Evolutionary conservation across 176 grass and related monocot genomes (phyloP), one percentile per base, ranked within the genome.

Genomic region (Carex kokanica): DNA sequence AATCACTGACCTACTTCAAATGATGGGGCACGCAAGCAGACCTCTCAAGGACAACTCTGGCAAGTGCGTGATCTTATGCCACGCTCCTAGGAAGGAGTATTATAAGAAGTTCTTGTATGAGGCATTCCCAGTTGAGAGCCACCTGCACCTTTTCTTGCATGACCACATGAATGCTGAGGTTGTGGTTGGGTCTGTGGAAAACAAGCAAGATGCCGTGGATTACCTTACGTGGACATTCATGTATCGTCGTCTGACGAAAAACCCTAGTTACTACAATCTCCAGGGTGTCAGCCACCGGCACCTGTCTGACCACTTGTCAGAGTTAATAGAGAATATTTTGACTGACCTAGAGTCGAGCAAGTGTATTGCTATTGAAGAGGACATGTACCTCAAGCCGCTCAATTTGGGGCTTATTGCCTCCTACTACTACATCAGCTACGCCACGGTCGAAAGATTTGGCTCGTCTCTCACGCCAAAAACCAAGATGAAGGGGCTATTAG

Each of bases 211-310:
- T 84, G 95, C 95, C 32, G 95, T 98, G 61, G 95, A 98, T 88
- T 98, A 94, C 58, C 92, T 98, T n/a, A 98, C 95, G 3, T 98
- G 95, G 95, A 98, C 88, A 67, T 98, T 98, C 79, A 94, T 94
- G 92, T 98, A 98, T 60, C 81, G 92, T 45, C 85, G 95, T 84
- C 58, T 98, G 62, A 91, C 88, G 3, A 98, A 94, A 88, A 98
- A 98, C 69, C 90, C 95, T 5, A 98, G 94, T 88, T 98, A 93
- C 89, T 94, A 98, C 81, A 98, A 98, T 78, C 85, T 98, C 74
- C 95, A 98, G 64, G 92, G 95, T 65, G 95, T 98, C 55, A 94
- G 95, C 73, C 95, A 94, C 82, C 90, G 92, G 66, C 95, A 98
- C 81, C 86, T 98, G 6, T 98, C 95, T 1, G 95, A 98, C 81